phyloP scores from a whole-genome alignment of 2,329 filamentous ascomycete genomes.

The Fonsecaea multimorphosa region DNA sequence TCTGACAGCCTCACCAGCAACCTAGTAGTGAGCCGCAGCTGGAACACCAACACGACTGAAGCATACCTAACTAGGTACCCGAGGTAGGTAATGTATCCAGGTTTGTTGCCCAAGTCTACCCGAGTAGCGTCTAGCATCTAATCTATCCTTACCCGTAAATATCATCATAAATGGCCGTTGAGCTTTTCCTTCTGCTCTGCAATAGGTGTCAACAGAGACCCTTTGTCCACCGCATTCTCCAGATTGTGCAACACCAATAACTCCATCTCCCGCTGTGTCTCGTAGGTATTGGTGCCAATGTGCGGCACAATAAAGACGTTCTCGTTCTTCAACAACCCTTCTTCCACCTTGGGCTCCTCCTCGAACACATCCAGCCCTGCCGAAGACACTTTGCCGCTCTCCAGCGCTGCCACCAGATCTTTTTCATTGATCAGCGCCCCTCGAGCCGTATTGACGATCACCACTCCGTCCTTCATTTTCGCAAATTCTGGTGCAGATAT shows the following conservation, averaged over 20 bases:
- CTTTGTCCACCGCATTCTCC: slow-evolving; percentile 62
- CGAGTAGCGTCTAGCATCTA: slow-evolving; percentile 1
- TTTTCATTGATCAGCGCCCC: slow-evolving; percentile 55
- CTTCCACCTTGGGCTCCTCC: slow-evolving; percentile 55
- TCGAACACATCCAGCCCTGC: slow-evolving; percentile 57
- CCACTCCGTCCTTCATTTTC: slow-evolving; percentile 54
- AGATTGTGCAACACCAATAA: slow-evolving; percentile 64
- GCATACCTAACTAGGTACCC: no score
- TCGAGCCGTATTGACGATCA: slow-evolving; percentile 54
- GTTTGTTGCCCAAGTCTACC: neutral
- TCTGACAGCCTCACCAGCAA: neutral
- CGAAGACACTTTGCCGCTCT: slow-evolving; percentile 53
- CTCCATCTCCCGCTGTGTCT: slow-evolving; percentile 68
- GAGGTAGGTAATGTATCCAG: no score
- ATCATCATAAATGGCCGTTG: slow-evolving; percentile 29
- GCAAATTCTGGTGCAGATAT: slow-evolving; percentile 53
- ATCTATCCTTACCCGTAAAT: neutral
- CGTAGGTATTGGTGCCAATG: slow-evolving; percentile 65
- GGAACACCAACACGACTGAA: neutral
- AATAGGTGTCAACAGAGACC: slow-evolving; percentile 65
- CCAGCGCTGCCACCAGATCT: slow-evolving; percentile 52
- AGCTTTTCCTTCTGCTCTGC: slow-evolving; percentile 60
- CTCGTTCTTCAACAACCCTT: slow-evolving; percentile 53
- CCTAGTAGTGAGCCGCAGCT: no score
- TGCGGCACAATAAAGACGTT: slow-evolving; percentile 63